Percentiles rank a stretch among this genome's conserved stretches.
Evolutionary conservation across 208 protist genomes (phyloP).

Genomic region (Acanthamoeba castellanii): DNA sequence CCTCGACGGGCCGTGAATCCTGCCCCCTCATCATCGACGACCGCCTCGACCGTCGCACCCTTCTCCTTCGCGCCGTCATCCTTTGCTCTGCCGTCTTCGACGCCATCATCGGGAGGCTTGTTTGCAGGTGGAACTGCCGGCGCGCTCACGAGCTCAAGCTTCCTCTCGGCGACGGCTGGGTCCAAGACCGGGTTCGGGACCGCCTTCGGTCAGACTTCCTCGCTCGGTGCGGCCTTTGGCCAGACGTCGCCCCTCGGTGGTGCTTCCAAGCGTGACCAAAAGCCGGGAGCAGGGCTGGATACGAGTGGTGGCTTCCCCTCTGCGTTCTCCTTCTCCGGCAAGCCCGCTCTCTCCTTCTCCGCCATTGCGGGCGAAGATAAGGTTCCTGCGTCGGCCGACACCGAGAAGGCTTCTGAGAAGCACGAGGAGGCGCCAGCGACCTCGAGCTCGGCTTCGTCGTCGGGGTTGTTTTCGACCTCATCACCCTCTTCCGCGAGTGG

Average conservation of each 20-base stretch:
- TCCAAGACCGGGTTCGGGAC: neutral
- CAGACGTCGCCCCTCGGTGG: neutral
- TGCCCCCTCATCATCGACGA: neutral
- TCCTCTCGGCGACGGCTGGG: neutral
- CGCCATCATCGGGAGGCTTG: neutral
- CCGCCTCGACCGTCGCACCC: neutral
- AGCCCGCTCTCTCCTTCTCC: slow-evolving; percentile 31
- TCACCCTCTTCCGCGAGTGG: neutral
- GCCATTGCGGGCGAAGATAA: neutral
- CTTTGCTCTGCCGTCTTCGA: neutral
- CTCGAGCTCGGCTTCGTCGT: neutral
- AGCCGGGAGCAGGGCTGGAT: neutral
- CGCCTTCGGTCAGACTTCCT: slow-evolving; percentile 3
- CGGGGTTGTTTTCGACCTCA: neutral
- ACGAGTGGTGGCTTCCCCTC: neutral
- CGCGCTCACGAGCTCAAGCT: neutral
- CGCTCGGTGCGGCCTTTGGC: neutral
- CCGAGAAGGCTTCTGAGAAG: neutral
- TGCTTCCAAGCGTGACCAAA: neutral
- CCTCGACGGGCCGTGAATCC: neutral
- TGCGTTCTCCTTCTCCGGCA: neutral
- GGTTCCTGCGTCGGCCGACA: neutral
- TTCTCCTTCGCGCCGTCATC: slow-evolving; percentile 12
- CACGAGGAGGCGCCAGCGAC: neutral
- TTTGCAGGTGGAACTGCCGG: neutral